A percentile compares a stretch with the other conserved stretches of the same genome.
These are phyloP conservation scores for Termitomyces sp. DNA, from an alignment of 1,284 basidiomycete genomes.

Conservation along the genomic window DNA sequence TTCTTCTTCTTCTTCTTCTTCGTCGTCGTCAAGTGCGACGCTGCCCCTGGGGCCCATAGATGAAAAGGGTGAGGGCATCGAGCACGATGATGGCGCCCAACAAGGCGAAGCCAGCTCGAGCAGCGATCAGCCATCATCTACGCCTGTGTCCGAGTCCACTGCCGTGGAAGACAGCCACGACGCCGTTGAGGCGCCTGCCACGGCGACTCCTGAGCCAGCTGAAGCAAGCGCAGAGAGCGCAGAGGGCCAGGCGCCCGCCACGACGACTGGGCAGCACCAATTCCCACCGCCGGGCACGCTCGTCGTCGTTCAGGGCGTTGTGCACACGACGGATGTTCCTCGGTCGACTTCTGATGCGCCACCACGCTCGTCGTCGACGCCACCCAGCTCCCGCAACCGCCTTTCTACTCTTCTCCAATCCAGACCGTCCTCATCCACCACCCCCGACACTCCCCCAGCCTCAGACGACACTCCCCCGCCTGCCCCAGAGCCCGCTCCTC, in stretches of 20 bases:
- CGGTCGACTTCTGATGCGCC: conserved; percentile 21
- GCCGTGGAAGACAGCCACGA: not conserved
- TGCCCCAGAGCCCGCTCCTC: conserved; percentile 1
- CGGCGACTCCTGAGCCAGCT: not conserved
- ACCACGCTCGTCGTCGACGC: conserved; percentile 28
- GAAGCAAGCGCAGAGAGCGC: not conserved
- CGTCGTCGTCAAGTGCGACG: conserved; percentile 8
- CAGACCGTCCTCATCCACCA: conserved; percentile 26
- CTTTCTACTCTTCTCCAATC: conserved; percentile 42
- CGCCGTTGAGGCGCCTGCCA: not conserved
- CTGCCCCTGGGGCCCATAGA: not conserved
- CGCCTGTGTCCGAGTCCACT: not conserved
- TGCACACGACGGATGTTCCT: conserved; percentile 66
- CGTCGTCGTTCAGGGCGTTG: conserved; percentile 76
- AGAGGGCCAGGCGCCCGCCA: not conserved
- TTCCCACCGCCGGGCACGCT: conserved; percentile 72
- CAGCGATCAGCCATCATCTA: not conserved
- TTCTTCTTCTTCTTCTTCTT: not conserved
- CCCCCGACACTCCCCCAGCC: conserved; percentile 1
- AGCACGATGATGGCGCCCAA: conserved; percentile 4
- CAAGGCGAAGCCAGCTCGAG: not conserved
- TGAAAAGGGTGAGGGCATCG: conserved; percentile 26
- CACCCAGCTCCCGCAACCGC: conserved; percentile 31
- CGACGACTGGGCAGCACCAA: conserved; percentile 18
- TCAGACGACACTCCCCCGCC: conserved; percentile 1